Evolutionary conservation across 2,329 filamentous ascomycete genomes (phyloP).

Genomic region (Pezicula radicicola): DNA sequence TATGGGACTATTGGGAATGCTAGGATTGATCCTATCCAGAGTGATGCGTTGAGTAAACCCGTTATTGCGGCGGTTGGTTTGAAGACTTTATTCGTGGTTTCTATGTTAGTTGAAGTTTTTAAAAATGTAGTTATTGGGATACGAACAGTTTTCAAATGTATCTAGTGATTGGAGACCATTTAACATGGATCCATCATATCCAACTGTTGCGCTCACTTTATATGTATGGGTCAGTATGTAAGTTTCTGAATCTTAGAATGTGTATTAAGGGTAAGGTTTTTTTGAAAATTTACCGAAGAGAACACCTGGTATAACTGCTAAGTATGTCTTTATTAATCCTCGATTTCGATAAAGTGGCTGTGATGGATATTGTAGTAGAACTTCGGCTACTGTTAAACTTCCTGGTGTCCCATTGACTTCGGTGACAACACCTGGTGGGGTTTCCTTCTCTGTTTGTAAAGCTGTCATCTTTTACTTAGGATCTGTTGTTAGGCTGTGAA

Average conservation of each 20-base stretch:
- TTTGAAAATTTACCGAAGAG: too few relatives aligned
- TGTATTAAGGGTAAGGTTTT: too few relatives aligned
- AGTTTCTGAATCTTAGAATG: too few relatives aligned
- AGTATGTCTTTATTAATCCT: neutral
- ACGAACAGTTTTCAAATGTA: neutral
- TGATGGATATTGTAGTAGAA: neutral
- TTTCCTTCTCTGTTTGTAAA: too few relatives aligned
- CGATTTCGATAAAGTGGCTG: neutral
- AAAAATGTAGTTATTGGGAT: too few relatives aligned
- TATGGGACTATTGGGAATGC: slow-evolving; percentile 26
- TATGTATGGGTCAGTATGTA: neutral
- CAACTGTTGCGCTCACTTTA: neutral
- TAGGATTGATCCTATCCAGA: slow-evolving; percentile 41
- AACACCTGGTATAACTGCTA: neutral
- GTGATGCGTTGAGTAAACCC: neutral
- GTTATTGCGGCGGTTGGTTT: neutral
- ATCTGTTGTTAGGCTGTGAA: too few relatives aligned
- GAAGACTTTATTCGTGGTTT: neutral
- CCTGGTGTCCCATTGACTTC: too few relatives aligned
- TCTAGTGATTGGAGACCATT: neutral
- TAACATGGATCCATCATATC: neutral
- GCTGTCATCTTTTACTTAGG: too few relatives aligned
- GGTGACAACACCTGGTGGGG: too few relatives aligned
- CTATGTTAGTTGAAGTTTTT: neutral
- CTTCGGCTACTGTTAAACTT: too few relatives aligned